These are phyloP conservation scores for Alternaria postmessia DNA, from an alignment of 2,329 filamentous ascomycete genomes.

Conservation along the genomic window DNA sequence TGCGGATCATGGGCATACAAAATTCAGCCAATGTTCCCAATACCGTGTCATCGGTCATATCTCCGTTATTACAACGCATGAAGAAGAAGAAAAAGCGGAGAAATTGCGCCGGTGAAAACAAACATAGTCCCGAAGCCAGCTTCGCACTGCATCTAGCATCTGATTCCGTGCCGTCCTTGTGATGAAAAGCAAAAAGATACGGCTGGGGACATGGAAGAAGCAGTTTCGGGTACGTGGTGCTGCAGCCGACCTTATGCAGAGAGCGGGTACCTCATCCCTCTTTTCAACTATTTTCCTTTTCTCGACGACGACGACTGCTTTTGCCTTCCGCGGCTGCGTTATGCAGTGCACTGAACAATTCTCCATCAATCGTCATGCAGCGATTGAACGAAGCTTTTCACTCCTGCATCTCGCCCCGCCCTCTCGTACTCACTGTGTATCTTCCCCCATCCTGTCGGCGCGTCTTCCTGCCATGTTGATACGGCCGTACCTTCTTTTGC, in stretches of 20 bases:
- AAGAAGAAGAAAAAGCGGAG: neutral
- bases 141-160: neutral
- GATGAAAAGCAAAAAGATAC: neutral
- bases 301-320: neutral
- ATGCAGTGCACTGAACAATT: neutral
- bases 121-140: neutral
- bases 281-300: neutral
- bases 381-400: neutral
- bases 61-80: neutral
- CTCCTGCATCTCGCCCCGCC: neutral
- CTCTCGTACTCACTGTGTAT: neutral
- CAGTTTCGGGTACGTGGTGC: neutral
- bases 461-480: neutral
- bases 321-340: neutral
- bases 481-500: neutral
- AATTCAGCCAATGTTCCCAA: neutral
- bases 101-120: neutral
- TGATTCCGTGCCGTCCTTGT: neutral
- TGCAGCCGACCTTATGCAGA: neutral
- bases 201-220: neutral
- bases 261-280: neutral
- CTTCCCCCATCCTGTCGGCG: neutral
- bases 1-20: neutral
- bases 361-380: slow-evolving; percentile 1
- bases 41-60: neutral